Conservation (phyloP, 225 moss, liverwort and hornwort genomes). For the Ulota crispa region DNA sequence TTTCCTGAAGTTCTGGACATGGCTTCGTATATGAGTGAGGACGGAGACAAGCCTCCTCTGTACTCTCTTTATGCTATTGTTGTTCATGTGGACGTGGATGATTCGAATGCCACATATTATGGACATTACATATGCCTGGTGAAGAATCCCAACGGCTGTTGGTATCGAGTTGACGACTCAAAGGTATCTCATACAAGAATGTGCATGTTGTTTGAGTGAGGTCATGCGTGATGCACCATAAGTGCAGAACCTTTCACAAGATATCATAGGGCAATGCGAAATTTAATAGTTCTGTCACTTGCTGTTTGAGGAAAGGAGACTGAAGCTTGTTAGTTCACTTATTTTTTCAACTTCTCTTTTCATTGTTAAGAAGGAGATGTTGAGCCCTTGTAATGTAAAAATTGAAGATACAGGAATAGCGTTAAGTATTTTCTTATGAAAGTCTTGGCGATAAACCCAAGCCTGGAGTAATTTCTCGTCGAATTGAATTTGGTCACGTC, state of each 20-base stretch:
- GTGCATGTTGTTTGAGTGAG: slow-evolving; percentile 4
- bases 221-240: neutral
- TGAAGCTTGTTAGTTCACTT: neutral
- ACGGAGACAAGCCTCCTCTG: slow-evolving; percentile 62
- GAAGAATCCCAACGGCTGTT: slow-evolving; percentile 74
- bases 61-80: slow-evolving; percentile 84
- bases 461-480: neutral
- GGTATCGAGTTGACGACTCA: slow-evolving; percentile 90
- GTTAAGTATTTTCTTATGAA: neutral
- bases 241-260: neutral
- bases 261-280: neutral
- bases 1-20: slow-evolving; percentile 81
- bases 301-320: neutral
- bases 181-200: slow-evolving; percentile 51
- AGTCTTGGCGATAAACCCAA: neutral
- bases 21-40: slow-evolving; percentile 78
- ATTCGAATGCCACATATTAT: slow-evolving; percentile 84
- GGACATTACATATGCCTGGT: slow-evolving; percentile 97
- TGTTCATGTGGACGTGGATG: slow-evolving; percentile 77
- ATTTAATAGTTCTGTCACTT: neutral
- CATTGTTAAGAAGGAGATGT: neutral
- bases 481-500: neutral
- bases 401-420: neutral
- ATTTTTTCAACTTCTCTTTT: neutral
- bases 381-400: neutral